These are phyloP conservation scores for Ceratobasidium sp. DNA, from an alignment of 1,284 basidiomycete species.

Conservation along the genomic window DNA sequence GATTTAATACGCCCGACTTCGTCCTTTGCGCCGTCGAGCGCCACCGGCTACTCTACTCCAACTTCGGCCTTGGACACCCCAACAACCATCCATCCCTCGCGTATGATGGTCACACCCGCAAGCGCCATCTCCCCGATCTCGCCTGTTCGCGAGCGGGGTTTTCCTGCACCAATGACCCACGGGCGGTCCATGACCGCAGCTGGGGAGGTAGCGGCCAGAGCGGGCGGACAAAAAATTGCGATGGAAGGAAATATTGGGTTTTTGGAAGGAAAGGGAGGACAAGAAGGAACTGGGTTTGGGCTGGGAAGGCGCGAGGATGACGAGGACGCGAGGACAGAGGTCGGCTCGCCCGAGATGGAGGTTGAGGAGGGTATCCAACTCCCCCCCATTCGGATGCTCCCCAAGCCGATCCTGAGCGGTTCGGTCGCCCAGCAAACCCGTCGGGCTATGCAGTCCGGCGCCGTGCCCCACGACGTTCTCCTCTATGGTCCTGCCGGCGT, in stretches of 20 bases:
- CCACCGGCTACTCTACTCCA: neutral
- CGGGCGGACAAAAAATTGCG: neutral
- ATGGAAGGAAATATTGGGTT: neutral
- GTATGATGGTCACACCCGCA: constrained; percentile 16
- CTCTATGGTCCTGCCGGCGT: constrained; percentile 27
- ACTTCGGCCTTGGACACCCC: neutral
- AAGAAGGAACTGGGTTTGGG: neutral
- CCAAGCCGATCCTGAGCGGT: neutral
- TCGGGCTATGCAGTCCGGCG: neutral
- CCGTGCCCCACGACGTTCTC: constrained; percentile 5
- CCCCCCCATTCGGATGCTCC: neutral
- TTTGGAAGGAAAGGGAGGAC: neutral
- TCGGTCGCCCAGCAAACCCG: neutral
- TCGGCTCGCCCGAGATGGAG: constrained; percentile 42
- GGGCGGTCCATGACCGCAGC: neutral
- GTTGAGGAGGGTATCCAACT: neutral
- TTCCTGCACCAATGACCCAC: constrained; percentile 34
- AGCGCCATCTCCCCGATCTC: constrained; percentile 29
- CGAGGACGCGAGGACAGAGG: constrained; percentile 11
- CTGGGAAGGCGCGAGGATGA: constrained; percentile 5
- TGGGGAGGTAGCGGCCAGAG: neutral
- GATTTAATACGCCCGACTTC: neutral
- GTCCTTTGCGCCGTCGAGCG: neutral
- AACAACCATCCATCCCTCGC: neutral
- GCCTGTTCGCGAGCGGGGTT: neutral